Conservation (phyloP, 2,329 filamentous ascomycete genomes). For the Xylariaceae sp. region DNA sequence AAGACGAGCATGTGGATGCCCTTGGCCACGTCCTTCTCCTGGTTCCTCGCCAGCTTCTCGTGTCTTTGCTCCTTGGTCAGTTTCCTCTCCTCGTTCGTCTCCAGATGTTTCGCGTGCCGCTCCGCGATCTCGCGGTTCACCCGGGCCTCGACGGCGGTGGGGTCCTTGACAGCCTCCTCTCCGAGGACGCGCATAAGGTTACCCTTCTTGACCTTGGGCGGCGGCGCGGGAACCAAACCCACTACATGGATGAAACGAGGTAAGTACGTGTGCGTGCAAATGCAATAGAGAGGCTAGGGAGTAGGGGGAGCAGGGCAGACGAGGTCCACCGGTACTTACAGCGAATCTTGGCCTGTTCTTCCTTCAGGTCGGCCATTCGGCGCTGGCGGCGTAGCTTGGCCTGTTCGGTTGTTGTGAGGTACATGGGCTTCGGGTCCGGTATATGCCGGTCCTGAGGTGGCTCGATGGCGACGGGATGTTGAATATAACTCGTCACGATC, state of each 20-base stretch:
- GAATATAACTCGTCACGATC: constrained; percentile 85
- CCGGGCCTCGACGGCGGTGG: constrained; percentile 90
- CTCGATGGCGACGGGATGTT: constrained; percentile 86
- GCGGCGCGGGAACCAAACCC: constrained; percentile 81
- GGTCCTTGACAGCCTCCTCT: constrained; percentile 87
- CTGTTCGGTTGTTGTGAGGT: constrained; percentile 83
- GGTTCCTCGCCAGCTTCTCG: constrained; percentile 76
- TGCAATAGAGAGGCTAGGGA: neutral
- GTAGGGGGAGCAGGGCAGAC: neutral
- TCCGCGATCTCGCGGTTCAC: constrained; percentile 92
- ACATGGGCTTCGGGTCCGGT: constrained; percentile 81
- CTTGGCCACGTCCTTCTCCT: constrained; percentile 81
- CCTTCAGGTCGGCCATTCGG: constrained; percentile 88
- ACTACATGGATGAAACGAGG: constrained; percentile 33
- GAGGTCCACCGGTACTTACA: constrained; percentile 24
- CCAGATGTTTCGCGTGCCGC: constrained; percentile 70
- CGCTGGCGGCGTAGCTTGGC: constrained; percentile 85
- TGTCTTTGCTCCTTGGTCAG: constrained; percentile 81
- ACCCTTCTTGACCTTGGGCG: constrained; percentile 93
- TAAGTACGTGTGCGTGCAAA: constrained; percentile 4
- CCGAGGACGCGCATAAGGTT: constrained; percentile 97
- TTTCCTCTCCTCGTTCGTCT: constrained; percentile 76
- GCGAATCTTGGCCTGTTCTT: constrained; percentile 92
- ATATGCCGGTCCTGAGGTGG: constrained; percentile 84
- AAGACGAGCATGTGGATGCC: constrained; percentile 85